Conservation (phyloP, 2,329 filamentous ascomycete genomes). For the Pseudomassariella vexata region DNA sequence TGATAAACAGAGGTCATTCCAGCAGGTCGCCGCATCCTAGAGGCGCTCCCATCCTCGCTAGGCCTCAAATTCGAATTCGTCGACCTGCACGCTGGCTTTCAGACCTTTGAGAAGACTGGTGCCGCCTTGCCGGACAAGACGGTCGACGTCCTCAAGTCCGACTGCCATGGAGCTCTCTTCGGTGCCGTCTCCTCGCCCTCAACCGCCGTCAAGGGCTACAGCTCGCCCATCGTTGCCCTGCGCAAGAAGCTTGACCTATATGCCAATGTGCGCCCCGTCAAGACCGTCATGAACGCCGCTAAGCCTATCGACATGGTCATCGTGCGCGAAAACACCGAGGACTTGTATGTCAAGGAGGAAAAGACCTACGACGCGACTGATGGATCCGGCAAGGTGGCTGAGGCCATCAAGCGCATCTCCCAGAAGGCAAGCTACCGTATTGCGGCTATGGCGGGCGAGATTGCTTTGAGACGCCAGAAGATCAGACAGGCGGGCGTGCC, state of each 20-base stretch:
- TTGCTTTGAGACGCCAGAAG: slow-evolving; percentile 80
- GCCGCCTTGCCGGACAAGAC: slow-evolving; percentile 85
- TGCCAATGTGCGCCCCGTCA: slow-evolving; percentile 95
- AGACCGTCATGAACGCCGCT: slow-evolving; percentile 62
- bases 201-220: slow-evolving; percentile 88
- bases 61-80: slow-evolving; percentile 92
- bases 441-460: slow-evolving; percentile 88
- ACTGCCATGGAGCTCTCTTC: slow-evolving; percentile 95
- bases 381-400: slow-evolving; percentile 73
- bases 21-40: slow-evolving; percentile 82
- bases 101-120: slow-evolving; percentile 86
- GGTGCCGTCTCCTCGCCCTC: slow-evolving; percentile 92
- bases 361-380: slow-evolving; percentile 69
- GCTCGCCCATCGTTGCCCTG: slow-evolving; percentile 90
- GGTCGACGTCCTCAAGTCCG: slow-evolving; percentile 78
- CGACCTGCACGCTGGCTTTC: slow-evolving; percentile 87
- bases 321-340: slow-evolving; percentile 97
- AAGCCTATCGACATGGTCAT: slow-evolving; percentile 92
- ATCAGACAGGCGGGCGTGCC: slow-evolving; percentile 56
- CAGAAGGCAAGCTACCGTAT: slow-evolving; percentile 81
- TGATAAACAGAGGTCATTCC: slow-evolving; percentile 99
- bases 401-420: slow-evolving; percentile 96
- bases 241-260: slow-evolving; percentile 94
- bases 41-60: slow-evolving; percentile 86
- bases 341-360: slow-evolving; percentile 97